Evolutionary conservation across 1,139 yeast species (phyloP), one percentile per base, ranked within the genome.

Genomic region (Nakaseomyces delphensis): DNA sequence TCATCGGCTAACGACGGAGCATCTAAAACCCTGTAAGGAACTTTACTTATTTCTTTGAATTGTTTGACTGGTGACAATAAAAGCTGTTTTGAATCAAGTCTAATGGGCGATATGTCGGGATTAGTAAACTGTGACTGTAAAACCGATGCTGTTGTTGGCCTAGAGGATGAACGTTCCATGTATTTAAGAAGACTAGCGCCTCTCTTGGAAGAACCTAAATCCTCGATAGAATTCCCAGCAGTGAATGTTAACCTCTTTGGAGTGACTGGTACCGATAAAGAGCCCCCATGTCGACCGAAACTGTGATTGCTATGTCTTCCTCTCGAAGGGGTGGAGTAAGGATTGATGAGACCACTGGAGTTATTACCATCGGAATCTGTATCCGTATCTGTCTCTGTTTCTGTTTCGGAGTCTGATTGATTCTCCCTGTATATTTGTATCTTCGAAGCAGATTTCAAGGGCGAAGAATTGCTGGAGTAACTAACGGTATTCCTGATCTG

Each of bases 1-100:
- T 91, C 97, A 60, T 93, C 98, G 9, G 87, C 84, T 30, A 93
- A 68, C 46, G 87, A 95, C 0, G 98, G 99, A 0, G 99, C 99
- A 65, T 91, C 98, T 37, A 91, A 72, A 3, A 91, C 96, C 46
- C 96, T 72, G 58, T 83, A 87, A 0, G 98, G 98, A 0, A 87
- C 86, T 56, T 83, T 85, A 10, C 89, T 73, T 7, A 91, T 84
- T 29, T 74, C 74, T 41, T 98, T 66, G 1, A 84, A 77, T 54
- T 79, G 82, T 63, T 81, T 85, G 45, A 83, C 82, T 0, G 96
- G 96, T 1, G 91, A 81, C 41, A 87, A 65, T 33, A 91, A 66
- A 35, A 89, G 64, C 52, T 77, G 73, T 54, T 89, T 95, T 1
- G 93, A 79, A 51, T 89, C 97, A 49, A 83, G 84, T 42, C 97